Evolutionary conservation across 1,284 basidiomycete species (phyloP).

Genomic region (Cryptococcus hybrid): DNA sequence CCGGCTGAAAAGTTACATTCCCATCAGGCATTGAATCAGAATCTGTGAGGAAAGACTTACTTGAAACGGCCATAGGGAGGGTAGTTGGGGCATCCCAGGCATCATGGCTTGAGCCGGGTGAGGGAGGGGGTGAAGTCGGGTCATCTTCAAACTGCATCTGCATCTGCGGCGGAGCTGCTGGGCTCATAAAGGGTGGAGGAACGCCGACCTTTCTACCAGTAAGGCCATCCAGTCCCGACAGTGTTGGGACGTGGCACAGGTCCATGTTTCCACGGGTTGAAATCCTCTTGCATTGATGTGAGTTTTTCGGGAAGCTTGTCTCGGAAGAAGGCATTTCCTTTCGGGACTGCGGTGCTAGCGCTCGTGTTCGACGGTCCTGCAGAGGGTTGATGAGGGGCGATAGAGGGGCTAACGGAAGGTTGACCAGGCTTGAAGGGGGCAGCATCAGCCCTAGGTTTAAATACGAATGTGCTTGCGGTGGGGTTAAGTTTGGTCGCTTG

Average conservation of each 20-base stretch:
- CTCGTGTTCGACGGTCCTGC: conserved; percentile 44
- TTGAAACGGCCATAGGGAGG: conserved; percentile 35
- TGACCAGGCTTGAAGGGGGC: conserved; percentile 52
- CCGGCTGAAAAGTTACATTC: conserved; percentile 15
- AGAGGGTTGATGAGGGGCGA: conserved; percentile 12
- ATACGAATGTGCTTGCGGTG: conserved; percentile 64
- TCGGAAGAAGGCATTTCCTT: conserved; percentile 80
- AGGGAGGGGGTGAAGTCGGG: conserved; percentile 10
- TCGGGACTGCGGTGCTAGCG: conserved; percentile 32
- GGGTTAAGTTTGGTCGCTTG: conserved; percentile 63
- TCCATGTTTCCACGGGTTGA: conserved; percentile 82
- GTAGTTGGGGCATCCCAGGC: conserved; percentile 32
- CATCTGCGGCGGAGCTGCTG: conserved; percentile 35
- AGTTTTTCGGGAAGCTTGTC: conserved; percentile 61
- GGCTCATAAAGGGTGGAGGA: conserved; percentile 56
- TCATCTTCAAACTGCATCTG: conserved; percentile 25
- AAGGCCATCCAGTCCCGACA: conserved; percentile 71
- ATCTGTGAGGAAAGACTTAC: conserved; percentile 10
- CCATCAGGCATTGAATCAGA: not conserved
- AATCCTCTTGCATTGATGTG: conserved; percentile 84
- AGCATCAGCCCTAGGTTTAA: conserved; percentile 60
- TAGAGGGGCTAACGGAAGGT: conserved; percentile 27
- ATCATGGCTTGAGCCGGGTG: conserved; percentile 22
- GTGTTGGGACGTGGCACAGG: conserved; percentile 72
- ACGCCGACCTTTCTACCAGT: conserved; percentile 76